Evolutionary conservation across 768 basidiomycete genomes (phyloP).

Genomic region (Tubosaeta sp.): DNA sequence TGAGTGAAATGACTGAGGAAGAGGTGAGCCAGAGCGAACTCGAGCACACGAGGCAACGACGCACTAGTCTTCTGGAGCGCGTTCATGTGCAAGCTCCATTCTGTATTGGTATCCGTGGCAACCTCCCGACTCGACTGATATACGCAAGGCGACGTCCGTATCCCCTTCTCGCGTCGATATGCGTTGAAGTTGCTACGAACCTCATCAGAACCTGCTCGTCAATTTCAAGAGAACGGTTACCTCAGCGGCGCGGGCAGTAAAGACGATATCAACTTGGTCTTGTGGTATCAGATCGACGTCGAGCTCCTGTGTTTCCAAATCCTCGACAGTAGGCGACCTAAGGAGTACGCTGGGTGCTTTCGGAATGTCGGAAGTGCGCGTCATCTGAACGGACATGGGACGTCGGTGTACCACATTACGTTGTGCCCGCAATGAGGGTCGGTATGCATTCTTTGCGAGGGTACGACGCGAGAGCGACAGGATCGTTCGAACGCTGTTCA

Average conservation of each 20-base stretch:
- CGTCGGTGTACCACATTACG: constrained; percentile 1
- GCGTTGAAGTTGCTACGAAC: constrained; percentile 62
- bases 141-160: constrained; percentile 62
- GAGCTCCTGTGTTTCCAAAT: constrained; percentile 56
- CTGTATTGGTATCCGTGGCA: constrained; percentile 98
- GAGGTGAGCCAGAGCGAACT: neutral
- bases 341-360: constrained; percentile 45
- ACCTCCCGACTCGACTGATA: constrained; percentile 91
- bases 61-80: constrained; percentile 78
- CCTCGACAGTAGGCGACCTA: constrained; percentile 46
- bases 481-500: neutral
- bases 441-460: too few relatives aligned
- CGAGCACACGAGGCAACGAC: constrained; percentile 23
- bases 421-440: too few relatives aligned
- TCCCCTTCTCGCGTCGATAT: constrained; percentile 65
- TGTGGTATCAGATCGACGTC: constrained; percentile 54
- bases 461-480: neutral
- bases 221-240: constrained; percentile 33
- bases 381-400: constrained; percentile 19
- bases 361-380: constrained; percentile 37
- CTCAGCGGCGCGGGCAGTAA: constrained; percentile 74
- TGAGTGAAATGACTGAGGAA: constrained; percentile 59
- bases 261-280: constrained; percentile 50
- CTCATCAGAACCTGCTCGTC: neutral
- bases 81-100: constrained; percentile 67